Evolutionary conservation across 116 monocot genomes (phyloP).

Genomic region (Iris pallida): DNA sequence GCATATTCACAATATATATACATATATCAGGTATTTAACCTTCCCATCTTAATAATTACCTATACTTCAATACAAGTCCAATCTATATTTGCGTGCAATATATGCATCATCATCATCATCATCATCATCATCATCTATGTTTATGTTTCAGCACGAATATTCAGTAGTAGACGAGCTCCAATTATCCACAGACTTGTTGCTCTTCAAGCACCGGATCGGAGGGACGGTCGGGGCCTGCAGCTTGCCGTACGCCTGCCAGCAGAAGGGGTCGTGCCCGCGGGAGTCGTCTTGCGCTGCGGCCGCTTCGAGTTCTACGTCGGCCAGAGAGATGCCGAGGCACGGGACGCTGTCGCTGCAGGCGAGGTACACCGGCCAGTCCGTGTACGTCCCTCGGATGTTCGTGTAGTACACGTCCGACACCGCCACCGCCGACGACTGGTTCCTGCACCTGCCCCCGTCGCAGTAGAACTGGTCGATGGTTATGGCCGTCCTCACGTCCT

Average conservation of each 20-base stretch:
- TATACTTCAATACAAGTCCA: no score
- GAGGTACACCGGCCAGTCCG: conserved; percentile 48
- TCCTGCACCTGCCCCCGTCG: conserved; percentile 38
- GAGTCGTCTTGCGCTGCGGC: conserved; percentile 16
- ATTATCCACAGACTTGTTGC: background rate
- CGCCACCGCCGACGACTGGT: conserved; percentile 60
- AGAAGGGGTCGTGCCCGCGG: conserved; percentile 26
- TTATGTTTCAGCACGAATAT: background rate
- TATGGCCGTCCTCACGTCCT: conserved; percentile 52
- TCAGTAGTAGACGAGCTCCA: background rate
- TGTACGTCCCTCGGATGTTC: conserved; percentile 57
- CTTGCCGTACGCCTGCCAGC: conserved; percentile 40
- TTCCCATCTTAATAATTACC: no score
- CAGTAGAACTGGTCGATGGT: conserved; percentile 82
- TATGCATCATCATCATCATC: no score
- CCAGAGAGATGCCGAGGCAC: conserved; percentile 21
- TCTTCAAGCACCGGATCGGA: conserved; percentile 11
- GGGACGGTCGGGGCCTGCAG: conserved; percentile 24
- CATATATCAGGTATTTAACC: no score
- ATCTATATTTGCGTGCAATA: no score
- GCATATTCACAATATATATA: no score
- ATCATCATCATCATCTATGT: no score
- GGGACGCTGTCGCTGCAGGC: conserved; percentile 58
- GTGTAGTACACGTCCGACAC: conserved; percentile 49
- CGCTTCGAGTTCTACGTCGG: conserved; percentile 22